Conservation (phyloP, 306 rosid species). For the Hippophae rhamnoides region DNA sequence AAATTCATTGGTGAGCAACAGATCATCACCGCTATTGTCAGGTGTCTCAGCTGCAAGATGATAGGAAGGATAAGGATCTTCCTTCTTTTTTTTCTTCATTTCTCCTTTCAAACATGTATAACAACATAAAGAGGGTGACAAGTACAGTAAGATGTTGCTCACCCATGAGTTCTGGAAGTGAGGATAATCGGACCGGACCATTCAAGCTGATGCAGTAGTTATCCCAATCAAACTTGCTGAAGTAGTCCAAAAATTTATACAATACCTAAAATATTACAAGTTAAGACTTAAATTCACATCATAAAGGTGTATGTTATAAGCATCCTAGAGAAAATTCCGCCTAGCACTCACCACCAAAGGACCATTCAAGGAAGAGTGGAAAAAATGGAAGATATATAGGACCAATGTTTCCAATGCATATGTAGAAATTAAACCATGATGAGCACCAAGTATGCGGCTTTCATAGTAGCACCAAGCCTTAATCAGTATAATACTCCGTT, state of each 20-base stretch:
- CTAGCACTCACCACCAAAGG: conserved; percentile 64
- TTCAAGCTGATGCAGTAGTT: conserved; percentile 69
- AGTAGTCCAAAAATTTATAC: conserved; percentile 72
- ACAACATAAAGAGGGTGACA: conserved; percentile 1
- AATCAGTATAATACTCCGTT: conserved; percentile 70
- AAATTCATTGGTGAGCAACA: conserved; percentile 56
- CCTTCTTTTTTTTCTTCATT: too few relatives aligned
- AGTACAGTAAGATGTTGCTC: conserved; percentile 19
- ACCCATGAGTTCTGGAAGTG: conserved; percentile 59
- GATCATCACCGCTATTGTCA: conserved; percentile 48
- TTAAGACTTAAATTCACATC: neutral
- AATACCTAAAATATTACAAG: conserved; percentile 45
- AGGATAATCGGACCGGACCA: conserved; percentile 70
- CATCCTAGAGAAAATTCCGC: neutral
- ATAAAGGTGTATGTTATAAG: neutral
- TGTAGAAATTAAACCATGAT: conserved; percentile 83
- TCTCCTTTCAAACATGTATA: too few relatives aligned
- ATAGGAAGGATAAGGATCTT: conserved; percentile 10
- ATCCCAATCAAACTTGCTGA: conserved; percentile 90
- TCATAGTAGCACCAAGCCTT: conserved; percentile 95
- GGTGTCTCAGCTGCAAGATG: conserved; percentile 51
- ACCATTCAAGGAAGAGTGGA: conserved; percentile 54
- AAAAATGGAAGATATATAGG: conserved; percentile 70
- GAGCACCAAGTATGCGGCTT: conserved; percentile 87
- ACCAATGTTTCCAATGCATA: conserved; percentile 86